A percentile compares a stretch with the other conserved stretches of the same genome.
These are phyloP conservation scores for Simplicillium aogashimaense DNA, from an alignment of 2,329 filamentous ascomycete species.

Conservation along the genomic window DNA sequence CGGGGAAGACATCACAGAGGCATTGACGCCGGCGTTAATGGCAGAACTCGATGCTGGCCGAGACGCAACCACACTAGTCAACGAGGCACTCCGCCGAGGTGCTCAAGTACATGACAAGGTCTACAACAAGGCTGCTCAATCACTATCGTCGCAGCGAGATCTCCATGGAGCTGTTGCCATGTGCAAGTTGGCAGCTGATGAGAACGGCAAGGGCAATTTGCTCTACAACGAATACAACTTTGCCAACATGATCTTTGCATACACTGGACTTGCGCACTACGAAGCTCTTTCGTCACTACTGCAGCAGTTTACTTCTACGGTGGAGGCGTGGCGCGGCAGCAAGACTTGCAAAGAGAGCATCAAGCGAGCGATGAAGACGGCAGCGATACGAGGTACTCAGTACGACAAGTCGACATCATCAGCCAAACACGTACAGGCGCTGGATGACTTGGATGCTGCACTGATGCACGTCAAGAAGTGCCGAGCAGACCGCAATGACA, in stretches of 20 bases:
- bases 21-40: slow-evolving; percentile 27
- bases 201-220: slow-evolving; percentile 24
- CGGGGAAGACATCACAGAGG: slow-evolving; percentile 31
- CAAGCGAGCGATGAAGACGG: slow-evolving; percentile 25
- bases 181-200: slow-evolving; percentile 23
- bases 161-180: slow-evolving; percentile 19
- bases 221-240: slow-evolving; percentile 28
- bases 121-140: slow-evolving; percentile 24
- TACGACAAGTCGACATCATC: slow-evolving; percentile 3
- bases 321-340: slow-evolving; percentile 24
- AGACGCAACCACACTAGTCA: slow-evolving; percentile 14
- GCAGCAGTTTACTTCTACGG: slow-evolving; percentile 15
- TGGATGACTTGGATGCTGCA: slow-evolving; percentile 13
- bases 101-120: slow-evolving; percentile 22
- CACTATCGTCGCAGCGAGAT: slow-evolving; percentile 18
- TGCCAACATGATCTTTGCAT: slow-evolving; percentile 22
- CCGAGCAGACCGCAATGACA: slow-evolving; percentile 8
- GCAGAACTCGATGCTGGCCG: slow-evolving; percentile 24
- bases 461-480: slow-evolving; percentile 15
- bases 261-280: slow-evolving; percentile 21
- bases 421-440: slow-evolving; percentile 12
- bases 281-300: slow-evolving; percentile 19
- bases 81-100: slow-evolving; percentile 15
- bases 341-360: slow-evolving; percentile 25
- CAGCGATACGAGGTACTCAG: slow-evolving; percentile 15